A percentile compares a stretch with the other conserved stretches of the same genome.
Evolutionary conservation across 371 early-diverging fungal species (phyloP).

Genomic region (Mucor mucedo): DNA sequence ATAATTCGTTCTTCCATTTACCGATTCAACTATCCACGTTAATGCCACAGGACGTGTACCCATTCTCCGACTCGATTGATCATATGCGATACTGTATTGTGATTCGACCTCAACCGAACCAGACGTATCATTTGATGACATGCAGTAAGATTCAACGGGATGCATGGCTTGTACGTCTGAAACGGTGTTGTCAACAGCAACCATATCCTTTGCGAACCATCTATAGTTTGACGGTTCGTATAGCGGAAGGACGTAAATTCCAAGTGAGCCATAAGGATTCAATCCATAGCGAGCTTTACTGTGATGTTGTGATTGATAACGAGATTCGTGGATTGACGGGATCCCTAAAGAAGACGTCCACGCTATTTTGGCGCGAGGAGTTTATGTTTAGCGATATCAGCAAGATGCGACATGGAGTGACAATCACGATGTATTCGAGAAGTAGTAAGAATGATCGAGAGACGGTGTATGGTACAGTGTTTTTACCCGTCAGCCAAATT

Average conservation of each 20-base stretch:
- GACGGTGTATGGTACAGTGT: constrained; percentile 25
- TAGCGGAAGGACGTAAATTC: constrained; percentile 56
- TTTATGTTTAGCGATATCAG: constrained; percentile 56
- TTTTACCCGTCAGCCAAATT: constrained; percentile 35
- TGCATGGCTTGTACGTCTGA: constrained; percentile 58
- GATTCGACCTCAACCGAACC: constrained; percentile 43
- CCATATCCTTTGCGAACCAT: constrained; percentile 7
- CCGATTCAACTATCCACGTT: constrained; percentile 28
- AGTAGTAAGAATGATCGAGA: constrained; percentile 46
- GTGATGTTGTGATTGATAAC: constrained; percentile 59
- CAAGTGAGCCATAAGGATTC: constrained; percentile 33
- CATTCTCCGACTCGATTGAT: constrained; percentile 58
- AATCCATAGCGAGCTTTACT: constrained; percentile 37
- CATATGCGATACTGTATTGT: constrained; percentile 58
- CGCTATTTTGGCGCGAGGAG: constrained; percentile 54
- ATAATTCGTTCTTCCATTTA: constrained; percentile 24
- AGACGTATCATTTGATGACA: constrained; percentile 58
- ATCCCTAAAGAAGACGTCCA: constrained; percentile 35
- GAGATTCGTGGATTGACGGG: constrained; percentile 58
- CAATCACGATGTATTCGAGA: constrained; percentile 48
- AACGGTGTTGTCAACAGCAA: constrained; percentile 41
- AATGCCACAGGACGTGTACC: constrained; percentile 48
- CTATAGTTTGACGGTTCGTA: constrained; percentile 46
- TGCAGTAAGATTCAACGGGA: constrained; percentile 55
- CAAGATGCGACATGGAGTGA: constrained; percentile 48